phyloP scores from a whole-genome alignment of 495 filamentous ascomycete genomes.

The Apodospora peruviana region DNA sequence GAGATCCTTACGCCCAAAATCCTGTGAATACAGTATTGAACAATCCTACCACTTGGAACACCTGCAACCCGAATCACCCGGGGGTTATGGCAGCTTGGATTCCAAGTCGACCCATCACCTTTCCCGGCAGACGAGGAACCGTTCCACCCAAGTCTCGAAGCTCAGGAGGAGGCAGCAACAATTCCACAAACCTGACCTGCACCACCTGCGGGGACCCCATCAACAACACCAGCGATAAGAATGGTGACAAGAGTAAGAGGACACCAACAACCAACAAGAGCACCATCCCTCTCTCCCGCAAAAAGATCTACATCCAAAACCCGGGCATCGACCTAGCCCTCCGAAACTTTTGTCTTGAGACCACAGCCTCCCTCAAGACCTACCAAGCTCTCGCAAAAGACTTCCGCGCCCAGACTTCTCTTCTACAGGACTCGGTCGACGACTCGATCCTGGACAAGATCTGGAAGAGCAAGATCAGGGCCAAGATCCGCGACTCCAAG shows the following conservation, averaged over 20 bases:
- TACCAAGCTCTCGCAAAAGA: slow-evolving; percentile 6
- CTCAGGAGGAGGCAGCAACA: too few relatives aligned
- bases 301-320: not conserved
- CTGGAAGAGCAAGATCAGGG: slow-evolving; percentile 17
- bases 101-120: too few relatives aligned
- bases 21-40: too few relatives aligned
- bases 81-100: too few relatives aligned
- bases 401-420: slow-evolving; percentile 10
- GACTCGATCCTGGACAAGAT: slow-evolving; percentile 13
- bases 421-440: slow-evolving; percentile 12
- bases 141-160: too few relatives aligned
- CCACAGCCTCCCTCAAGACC: slow-evolving; percentile 4
- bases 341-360: slow-evolving; percentile 10
- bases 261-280: not conserved
- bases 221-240: not conserved
- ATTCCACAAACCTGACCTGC: not conserved
- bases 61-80: too few relatives aligned
- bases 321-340: slow-evolving; percentile 13
- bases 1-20: too few relatives aligned
- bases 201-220: not conserved
- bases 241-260: too few relatives aligned
- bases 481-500: slow-evolving; percentile 2
- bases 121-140: too few relatives aligned
- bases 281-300: not conserved
- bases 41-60: too few relatives aligned